phyloP scores from a whole-genome alignment of 345 rosid genomes.

The Jatropha curcas region DNA sequence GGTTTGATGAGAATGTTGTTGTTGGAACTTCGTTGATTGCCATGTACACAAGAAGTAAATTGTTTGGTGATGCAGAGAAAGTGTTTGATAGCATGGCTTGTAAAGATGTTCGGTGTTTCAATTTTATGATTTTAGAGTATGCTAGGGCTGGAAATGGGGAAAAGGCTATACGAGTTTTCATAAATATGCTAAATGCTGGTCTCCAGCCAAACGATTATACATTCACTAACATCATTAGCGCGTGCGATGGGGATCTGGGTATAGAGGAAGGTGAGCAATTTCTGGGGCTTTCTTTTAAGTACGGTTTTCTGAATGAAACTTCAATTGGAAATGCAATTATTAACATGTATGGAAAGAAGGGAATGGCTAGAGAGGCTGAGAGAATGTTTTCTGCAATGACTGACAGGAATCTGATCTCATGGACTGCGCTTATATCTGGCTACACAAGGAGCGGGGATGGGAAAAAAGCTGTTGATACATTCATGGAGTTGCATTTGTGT shows the following conservation, averaged over 20 bases:
- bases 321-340: conserved; percentile 40
- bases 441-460: conserved; percentile 1
- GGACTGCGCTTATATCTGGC: conserved; percentile 15
- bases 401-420: conserved; percentile 9
- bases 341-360: conserved; percentile 32
- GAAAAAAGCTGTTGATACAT: conserved; percentile 7
- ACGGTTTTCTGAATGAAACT: conserved; percentile 22
- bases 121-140: conserved; percentile 41
- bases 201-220: conserved; percentile 37
- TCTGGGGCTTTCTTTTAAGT: conserved; percentile 37
- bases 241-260: conserved; percentile 27
- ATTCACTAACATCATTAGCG: conserved; percentile 34
- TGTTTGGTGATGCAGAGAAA: conserved; percentile 29
- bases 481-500: neutral
- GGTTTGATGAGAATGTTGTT: conserved; percentile 36
- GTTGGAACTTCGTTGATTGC: conserved; percentile 37
- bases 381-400: conserved; percentile 7
- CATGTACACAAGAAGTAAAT: conserved; percentile 28
- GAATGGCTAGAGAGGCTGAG: conserved; percentile 8
- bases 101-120: conserved; percentile 37
- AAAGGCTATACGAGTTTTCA: conserved; percentile 28
- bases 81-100: conserved; percentile 16
- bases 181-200: conserved; percentile 19
- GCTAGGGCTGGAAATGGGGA: conserved; percentile 24
- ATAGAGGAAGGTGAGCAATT: conserved; percentile 35